Percentiles rank a stretch among this genome's conserved stretches.
Conservation (phyloP, 345 rosid species). For the Arabidopsis suecica region DNA sequence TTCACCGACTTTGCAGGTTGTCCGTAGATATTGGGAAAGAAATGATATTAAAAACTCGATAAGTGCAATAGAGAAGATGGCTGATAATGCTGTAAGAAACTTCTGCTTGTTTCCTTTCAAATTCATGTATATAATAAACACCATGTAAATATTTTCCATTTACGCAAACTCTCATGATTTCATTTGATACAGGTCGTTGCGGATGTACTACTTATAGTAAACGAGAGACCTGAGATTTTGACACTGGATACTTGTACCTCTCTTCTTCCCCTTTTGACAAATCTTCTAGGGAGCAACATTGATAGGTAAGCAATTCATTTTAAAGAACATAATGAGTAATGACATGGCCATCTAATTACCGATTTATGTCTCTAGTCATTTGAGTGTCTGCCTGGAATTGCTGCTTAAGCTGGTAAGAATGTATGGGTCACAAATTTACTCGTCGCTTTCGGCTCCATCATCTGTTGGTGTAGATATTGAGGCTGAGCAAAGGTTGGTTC, state of each 20-base stretch:
- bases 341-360: not conserved
- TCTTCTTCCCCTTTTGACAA: constrained; percentile 81
- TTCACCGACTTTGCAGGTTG: constrained; percentile 58
- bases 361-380: constrained; percentile 63
- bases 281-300: constrained; percentile 77
- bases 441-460: constrained; percentile 76
- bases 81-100: constrained; percentile 80
- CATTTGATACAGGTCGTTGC: constrained; percentile 71
- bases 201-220: constrained; percentile 70
- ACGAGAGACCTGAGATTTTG: constrained; percentile 71
- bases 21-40: constrained; percentile 89
- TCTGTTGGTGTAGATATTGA: constrained; percentile 97
- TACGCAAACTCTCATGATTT: not conserved
- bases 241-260: constrained; percentile 81
- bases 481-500: constrained; percentile 87
- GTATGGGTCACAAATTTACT: constrained; percentile 79
- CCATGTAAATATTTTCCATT: not conserved
- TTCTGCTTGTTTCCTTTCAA: constrained; percentile 8
- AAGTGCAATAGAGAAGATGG: constrained; percentile 89
- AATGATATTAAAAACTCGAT: constrained; percentile 80
- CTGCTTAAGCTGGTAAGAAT: constrained; percentile 88
- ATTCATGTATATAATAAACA: not conserved
- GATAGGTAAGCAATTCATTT: constrained; percentile 64
- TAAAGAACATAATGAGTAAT: not conserved
- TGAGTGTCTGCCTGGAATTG: constrained; percentile 79